Percentiles rank a stretch among this genome's conserved stretches.
phyloP scores from a whole-genome alignment of 2,329 filamentous ascomycete species.

The Claviceps sp. region DNA sequence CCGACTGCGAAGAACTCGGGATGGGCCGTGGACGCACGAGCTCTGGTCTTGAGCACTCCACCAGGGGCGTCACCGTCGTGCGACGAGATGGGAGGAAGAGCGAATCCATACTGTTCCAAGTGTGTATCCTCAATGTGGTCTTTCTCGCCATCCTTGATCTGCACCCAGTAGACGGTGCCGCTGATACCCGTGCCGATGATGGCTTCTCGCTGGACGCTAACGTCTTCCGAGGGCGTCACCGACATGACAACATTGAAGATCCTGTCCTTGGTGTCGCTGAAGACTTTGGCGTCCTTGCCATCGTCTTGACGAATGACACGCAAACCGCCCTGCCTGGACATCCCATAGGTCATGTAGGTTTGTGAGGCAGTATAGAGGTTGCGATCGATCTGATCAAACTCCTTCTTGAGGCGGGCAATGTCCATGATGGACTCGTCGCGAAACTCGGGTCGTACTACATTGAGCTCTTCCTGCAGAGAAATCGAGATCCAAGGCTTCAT shows the following conservation, averaged over 20 bases:
- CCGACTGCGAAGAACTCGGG: constrained; percentile 92
- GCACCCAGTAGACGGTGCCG: constrained; percentile 92
- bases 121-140: constrained; percentile 68
- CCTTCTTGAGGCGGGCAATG: constrained; percentile 89
- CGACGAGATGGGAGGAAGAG: constrained; percentile 72
- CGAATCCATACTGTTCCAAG: constrained; percentile 73
- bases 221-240: constrained; percentile 44
- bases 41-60: constrained; percentile 88
- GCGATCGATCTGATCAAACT: constrained; percentile 93
- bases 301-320: constrained; percentile 91
- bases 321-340: constrained; percentile 85
- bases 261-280: constrained; percentile 80
- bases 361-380: constrained; percentile 82
- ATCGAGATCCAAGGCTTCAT: constrained; percentile 95
- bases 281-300: constrained; percentile 81
- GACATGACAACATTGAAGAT: constrained; percentile 90
- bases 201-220: constrained; percentile 53
- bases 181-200: constrained; percentile 89
- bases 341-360: constrained; percentile 86
- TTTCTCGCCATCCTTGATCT: constrained; percentile 62
- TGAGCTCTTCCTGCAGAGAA: constrained; percentile 47
- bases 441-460: constrained; percentile 48
- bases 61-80: constrained; percentile 85
- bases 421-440: constrained; percentile 75
- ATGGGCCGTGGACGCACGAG: constrained; percentile 76